Percentiles rank a stretch among this genome's conserved stretches.
Conservation (phyloP, 2,329 filamentous ascomycete genomes). For the Pseudogymnoascus sp. region DNA sequence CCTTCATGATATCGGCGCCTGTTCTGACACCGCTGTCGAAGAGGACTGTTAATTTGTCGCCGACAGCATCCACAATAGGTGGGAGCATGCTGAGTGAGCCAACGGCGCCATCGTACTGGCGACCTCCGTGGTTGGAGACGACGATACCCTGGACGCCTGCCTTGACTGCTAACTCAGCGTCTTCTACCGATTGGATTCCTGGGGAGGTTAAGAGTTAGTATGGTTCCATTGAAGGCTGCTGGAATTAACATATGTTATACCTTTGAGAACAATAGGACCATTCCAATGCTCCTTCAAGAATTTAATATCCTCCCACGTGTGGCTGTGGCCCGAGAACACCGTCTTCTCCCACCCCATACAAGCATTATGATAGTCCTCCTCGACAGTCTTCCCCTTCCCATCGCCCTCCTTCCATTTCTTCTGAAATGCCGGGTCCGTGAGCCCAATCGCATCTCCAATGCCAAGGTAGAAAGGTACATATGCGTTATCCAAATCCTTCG, state of each 20-base stretch:
- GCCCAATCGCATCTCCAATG: slow-evolving; percentile 48
- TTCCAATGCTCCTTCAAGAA: slow-evolving; percentile 55
- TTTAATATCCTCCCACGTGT: slow-evolving; percentile 54
- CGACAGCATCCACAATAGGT: slow-evolving; percentile 40
- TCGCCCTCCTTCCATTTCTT: slow-evolving; percentile 37
- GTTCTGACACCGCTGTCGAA: slow-evolving; percentile 52
- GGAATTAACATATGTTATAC: background rate
- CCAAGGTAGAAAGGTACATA: slow-evolving; percentile 59
- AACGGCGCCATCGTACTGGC: slow-evolving; percentile 53
- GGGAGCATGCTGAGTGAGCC: slow-evolving; percentile 52
- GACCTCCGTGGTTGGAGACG: slow-evolving; percentile 49
- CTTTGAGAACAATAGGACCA: slow-evolving; percentile 44
- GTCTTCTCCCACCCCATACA: slow-evolving; percentile 54
- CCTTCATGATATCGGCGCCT: slow-evolving; percentile 51
- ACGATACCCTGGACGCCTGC: slow-evolving; percentile 50
- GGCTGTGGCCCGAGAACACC: slow-evolving; percentile 55
- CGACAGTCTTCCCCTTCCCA: slow-evolving; percentile 40
- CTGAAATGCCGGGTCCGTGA: slow-evolving; percentile 52
- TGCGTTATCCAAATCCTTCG: slow-evolving; percentile 45
- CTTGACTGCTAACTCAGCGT: slow-evolving; percentile 51
- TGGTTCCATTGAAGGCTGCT: slow-evolving; percentile 53
- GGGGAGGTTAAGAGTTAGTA: slow-evolving; percentile 53
- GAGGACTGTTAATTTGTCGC: slow-evolving; percentile 39
- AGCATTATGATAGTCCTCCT: slow-evolving; percentile 43
- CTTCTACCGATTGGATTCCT: slow-evolving; percentile 48